Percentiles rank a stretch among this genome's conserved stretches.
Evolutionary conservation across 768 basidiomycete genomes (phyloP).

Genomic region (Lactarius deliciosus): DNA sequence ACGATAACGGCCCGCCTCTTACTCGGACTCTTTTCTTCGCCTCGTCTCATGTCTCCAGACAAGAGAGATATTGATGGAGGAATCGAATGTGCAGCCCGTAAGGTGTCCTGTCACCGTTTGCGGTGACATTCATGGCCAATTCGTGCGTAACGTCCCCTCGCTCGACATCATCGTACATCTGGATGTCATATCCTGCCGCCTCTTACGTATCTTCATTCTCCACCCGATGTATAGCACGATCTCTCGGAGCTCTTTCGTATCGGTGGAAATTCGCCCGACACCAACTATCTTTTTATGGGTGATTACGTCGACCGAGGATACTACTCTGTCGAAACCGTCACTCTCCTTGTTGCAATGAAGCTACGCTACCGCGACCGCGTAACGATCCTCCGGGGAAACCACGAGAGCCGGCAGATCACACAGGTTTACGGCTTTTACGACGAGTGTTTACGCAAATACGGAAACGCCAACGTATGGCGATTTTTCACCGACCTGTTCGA

Average conservation of each 20-base stretch:
- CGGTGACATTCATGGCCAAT: slow-evolving; percentile 99
- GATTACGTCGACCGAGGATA: slow-evolving; percentile 99
- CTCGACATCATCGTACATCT: slow-evolving; percentile 28
- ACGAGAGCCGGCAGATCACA: slow-evolving; percentile 99
- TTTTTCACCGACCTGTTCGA: slow-evolving; percentile 99
- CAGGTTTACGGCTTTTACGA: slow-evolving; percentile 99
- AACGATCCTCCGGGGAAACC: slow-evolving; percentile 96
- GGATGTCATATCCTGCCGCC: slow-evolving; percentile 12
- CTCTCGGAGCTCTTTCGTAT: slow-evolving; percentile 98
- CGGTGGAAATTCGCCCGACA: slow-evolving; percentile 97
- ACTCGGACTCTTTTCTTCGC: slow-evolving; percentile 19
- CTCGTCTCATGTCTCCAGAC: slow-evolving; percentile 54
- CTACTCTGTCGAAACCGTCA: slow-evolving; percentile 99
- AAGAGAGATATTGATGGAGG: slow-evolving; percentile 97
- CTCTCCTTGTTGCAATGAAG: slow-evolving; percentile 94
- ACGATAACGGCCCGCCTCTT: slow-evolving; percentile 36
- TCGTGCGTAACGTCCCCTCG: slow-evolving; percentile 61
- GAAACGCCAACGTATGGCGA: slow-evolving; percentile 99
- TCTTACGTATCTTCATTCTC: slow-evolving; percentile 22
- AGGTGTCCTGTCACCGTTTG: slow-evolving; percentile 99
- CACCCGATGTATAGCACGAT: slow-evolving; percentile 72
- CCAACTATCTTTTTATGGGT: slow-evolving; percentile 99
- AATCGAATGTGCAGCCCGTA: slow-evolving; percentile 98
- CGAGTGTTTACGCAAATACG: slow-evolving; percentile 99
- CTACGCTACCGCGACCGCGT: slow-evolving; percentile 97